A percentile compares a stretch with the other conserved stretches of the same genome.
Evolutionary conservation across 495 filamentous ascomycete genomes (phyloP).

Genomic region (Durotheca rogersii): DNA sequence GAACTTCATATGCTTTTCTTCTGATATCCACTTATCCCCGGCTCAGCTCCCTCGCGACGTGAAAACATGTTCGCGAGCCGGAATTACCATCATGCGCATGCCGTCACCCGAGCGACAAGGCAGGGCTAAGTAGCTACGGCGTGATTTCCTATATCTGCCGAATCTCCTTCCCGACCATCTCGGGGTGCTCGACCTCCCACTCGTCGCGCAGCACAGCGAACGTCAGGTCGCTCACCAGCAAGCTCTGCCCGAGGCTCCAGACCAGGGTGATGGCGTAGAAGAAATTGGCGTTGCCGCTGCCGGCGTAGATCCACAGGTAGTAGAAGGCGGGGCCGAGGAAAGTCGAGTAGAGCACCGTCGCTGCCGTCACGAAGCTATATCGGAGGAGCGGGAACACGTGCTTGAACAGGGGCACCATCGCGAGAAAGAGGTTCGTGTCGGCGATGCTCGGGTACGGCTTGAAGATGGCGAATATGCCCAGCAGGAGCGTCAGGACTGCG

Average conservation of each 20-base stretch:
- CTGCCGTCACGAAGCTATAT: conserved; percentile 82
- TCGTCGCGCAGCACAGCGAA: conserved; percentile 91
- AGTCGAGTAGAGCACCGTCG: conserved; percentile 80
- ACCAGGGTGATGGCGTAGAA: conserved; percentile 99
- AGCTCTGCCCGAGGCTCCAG: conserved; percentile 84
- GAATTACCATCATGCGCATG: no score
- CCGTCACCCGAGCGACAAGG: no score
- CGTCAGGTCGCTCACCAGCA: conserved; percentile 76
- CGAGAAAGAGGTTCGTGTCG: conserved; percentile 81
- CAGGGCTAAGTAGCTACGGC: not conserved
- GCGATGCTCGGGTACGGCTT: conserved; percentile 94
- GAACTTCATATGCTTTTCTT: no score
- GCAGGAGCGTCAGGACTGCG: conserved; percentile 75
- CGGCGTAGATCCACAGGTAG: conserved; percentile 97
- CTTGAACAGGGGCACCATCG: conserved; percentile 79
- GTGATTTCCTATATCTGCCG: conserved; percentile 68
- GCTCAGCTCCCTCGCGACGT: no score
- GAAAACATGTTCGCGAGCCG: no score
- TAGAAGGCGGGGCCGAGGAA: conserved; percentile 95
- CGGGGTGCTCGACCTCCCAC: conserved; percentile 88
- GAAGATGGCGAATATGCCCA: conserved; percentile 89
- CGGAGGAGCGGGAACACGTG: conserved; percentile 96
- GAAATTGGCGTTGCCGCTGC: conserved; percentile 97
- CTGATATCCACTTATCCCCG: no score
- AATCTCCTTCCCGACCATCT: conserved; percentile 82